A percentile compares a stretch with the other conserved stretches of the same genome.
Conservation (phyloP, 2,329 filamentous ascomycete species). For the Ophiostoma triangulosporum region DNA sequence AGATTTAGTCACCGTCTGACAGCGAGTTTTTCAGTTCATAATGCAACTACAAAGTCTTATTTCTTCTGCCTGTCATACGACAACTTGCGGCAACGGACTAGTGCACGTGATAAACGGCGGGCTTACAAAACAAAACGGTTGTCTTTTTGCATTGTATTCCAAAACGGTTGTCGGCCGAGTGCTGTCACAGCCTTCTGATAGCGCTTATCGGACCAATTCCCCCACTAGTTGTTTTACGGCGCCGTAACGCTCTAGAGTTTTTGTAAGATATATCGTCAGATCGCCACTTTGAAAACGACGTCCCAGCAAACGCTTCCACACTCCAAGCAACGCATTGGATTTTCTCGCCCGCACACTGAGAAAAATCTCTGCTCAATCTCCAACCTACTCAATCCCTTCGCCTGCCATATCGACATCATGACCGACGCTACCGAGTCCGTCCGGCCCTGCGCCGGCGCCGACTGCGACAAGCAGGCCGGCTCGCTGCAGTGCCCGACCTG, state of each 20-base stretch:
- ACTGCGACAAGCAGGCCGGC: slow-evolving; percentile 79
- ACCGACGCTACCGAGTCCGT: slow-evolving; percentile 38
- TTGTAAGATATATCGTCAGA: not conserved
- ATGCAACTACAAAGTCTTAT: no score
- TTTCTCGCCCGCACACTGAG: no score
- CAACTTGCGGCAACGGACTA: no score
- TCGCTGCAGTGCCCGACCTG: slow-evolving; percentile 89
- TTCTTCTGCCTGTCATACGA: no score
- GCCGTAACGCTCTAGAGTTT: not conserved
- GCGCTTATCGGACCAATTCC: not conserved
- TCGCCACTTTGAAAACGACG: not conserved
- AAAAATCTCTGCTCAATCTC: no score
- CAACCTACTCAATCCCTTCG: not conserved
- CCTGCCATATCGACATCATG: slow-evolving; percentile 28
- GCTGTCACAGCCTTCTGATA: not conserved
- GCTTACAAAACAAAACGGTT: no score
- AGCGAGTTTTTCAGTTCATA: no score
- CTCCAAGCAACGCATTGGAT: not conserved
- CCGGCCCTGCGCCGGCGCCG: slow-evolving; percentile 64
- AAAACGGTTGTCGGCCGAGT: no score
- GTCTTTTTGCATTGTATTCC: no score
- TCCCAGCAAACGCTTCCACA: not conserved
- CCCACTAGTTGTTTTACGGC: not conserved
- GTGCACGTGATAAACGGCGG: not conserved
- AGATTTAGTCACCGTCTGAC: no score